Evolutionary conservation across 2,329 filamentous ascomycete species (phyloP).

Genomic region (Cytospora leucostoma): DNA sequence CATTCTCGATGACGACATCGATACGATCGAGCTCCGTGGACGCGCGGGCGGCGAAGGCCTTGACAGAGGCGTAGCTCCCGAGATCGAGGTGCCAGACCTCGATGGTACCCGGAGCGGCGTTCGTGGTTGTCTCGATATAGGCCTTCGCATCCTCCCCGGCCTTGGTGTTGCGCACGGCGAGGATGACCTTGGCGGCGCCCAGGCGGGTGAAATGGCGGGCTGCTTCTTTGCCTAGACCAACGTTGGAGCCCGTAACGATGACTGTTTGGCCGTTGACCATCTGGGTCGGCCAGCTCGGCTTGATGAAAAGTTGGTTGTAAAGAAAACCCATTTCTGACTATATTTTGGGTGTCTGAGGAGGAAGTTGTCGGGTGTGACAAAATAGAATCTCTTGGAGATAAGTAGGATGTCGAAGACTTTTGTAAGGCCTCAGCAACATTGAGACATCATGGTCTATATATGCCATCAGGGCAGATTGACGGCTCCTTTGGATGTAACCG

Average conservation of each 20-base stretch:
- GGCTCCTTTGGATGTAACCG: too few species aligned
- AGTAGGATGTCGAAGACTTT: background rate
- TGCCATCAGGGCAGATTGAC: too few species aligned
- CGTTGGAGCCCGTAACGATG: slow-evolving; percentile 45
- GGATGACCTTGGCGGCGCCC: slow-evolving; percentile 39
- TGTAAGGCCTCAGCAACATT: background rate
- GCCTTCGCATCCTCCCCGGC: slow-evolving; percentile 35
- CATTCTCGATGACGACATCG: slow-evolving; percentile 48
- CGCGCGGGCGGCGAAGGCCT: slow-evolving; percentile 41
- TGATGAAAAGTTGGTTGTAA: slow-evolving; percentile 23
- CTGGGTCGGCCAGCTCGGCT: slow-evolving; percentile 20
- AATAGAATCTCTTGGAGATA: background rate
- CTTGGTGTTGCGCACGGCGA: slow-evolving; percentile 39
- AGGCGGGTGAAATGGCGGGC: slow-evolving; percentile 39
- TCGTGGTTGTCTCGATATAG: slow-evolving; percentile 28
- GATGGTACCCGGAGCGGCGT: slow-evolving; percentile 6
- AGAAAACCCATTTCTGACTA: slow-evolving; percentile 17
- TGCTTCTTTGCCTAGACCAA: slow-evolving; percentile 44
- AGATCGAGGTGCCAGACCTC: slow-evolving; percentile 49
- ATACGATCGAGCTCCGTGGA: slow-evolving; percentile 40
- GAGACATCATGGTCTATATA: too few species aligned
- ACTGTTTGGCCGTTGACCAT: slow-evolving; percentile 34
- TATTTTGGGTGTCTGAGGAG: background rate
- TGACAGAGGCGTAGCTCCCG: slow-evolving; percentile 42
- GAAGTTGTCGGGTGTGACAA: background rate